A percentile compares a stretch with the other conserved stretches of the same genome.
These are phyloP conservation scores for Aspergillus intermedius DNA, from an alignment of 2,329 filamentous ascomycete species.

Conservation along the genomic window DNA sequence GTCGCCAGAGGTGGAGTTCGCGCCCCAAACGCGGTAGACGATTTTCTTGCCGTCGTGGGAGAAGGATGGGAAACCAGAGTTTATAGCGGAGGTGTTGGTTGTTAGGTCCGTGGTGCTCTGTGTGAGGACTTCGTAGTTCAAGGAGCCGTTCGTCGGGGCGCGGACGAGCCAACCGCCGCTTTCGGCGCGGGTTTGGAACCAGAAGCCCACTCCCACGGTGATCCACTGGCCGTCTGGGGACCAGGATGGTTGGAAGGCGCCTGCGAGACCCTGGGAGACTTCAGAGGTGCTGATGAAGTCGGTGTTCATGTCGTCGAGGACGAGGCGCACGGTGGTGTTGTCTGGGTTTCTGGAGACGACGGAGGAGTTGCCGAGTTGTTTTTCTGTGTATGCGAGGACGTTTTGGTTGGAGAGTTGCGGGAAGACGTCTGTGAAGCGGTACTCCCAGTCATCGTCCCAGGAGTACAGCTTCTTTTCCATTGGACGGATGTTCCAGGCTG, in stretches of 20 bases:
- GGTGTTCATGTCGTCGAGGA: constrained; percentile 20
- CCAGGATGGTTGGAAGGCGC: constrained; percentile 39
- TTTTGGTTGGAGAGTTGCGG: constrained; percentile 25
- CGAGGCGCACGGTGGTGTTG: constrained; percentile 17
- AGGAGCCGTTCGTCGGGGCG: constrained; percentile 17
- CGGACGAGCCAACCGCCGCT: constrained; percentile 17
- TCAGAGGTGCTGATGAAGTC: constrained; percentile 13
- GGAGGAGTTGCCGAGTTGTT: constrained; percentile 37
- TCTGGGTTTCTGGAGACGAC: constrained; percentile 28
- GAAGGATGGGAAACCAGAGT: constrained; percentile 38
- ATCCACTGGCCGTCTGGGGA: constrained; percentile 33
- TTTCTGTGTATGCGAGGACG: constrained; percentile 31
- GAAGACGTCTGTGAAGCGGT: constrained; percentile 41
- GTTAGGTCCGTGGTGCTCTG: constrained; percentile 16
- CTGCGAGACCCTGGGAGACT: constrained; percentile 22
- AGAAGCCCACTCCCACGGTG: constrained; percentile 35
- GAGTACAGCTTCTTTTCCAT: constrained; percentile 34
- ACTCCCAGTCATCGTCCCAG: constrained; percentile 38
- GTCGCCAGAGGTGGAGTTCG: constrained; percentile 6
- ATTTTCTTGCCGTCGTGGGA: constrained; percentile 31
- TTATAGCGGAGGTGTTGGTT: constrained; percentile 15
- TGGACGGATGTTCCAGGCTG: constrained; percentile 23
- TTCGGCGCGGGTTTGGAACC: constrained; percentile 33
- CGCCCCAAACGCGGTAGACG: constrained; percentile 32
- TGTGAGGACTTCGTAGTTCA: constrained; percentile 26